Percentiles rank a stretch among this genome's conserved stretches.
Evolutionary conservation across 495 filamentous ascomycete species (phyloP).

Genomic region (Aspergillus diversus): DNA sequence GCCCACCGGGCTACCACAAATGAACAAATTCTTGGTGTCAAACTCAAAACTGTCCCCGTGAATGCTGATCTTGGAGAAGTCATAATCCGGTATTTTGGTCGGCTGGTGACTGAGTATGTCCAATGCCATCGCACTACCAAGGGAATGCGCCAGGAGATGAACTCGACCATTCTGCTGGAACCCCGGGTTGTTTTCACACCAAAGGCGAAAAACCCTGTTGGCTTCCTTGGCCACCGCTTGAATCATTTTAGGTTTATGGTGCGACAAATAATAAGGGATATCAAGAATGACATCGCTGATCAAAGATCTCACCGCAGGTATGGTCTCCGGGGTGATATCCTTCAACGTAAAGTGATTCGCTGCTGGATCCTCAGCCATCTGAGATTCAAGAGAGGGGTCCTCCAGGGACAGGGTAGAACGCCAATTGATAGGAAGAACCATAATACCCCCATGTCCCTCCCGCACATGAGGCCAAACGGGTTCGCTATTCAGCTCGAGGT

Average conservation of each 20-base stretch:
- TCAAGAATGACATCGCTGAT: slow-evolving; percentile 98
- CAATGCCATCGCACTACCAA: slow-evolving; percentile 90
- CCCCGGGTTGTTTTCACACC: slow-evolving; percentile 88
- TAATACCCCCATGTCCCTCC: slow-evolving; percentile 68
- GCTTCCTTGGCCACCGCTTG: slow-evolving; percentile 87
- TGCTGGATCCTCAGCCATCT: slow-evolving; percentile 49
- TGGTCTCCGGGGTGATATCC: slow-evolving; percentile 89
- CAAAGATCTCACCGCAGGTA: slow-evolving; percentile 85
- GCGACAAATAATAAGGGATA: slow-evolving; percentile 94
- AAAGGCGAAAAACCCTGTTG: slow-evolving; percentile 89
- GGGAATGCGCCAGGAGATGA: slow-evolving; percentile 89
- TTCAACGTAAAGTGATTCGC: slow-evolving; percentile 74
- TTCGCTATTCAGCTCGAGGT: slow-evolving; percentile 77
- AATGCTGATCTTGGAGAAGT: slow-evolving; percentile 51
- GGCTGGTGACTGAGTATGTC: slow-evolving; percentile 91
- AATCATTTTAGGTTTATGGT: slow-evolving; percentile 94
- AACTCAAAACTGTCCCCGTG: slow-evolving; percentile 80
- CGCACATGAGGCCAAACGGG: slow-evolving; percentile 74
- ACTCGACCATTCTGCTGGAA: slow-evolving; percentile 82
- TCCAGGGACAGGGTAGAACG: slow-evolving; percentile 83
- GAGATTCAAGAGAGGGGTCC: slow-evolving; percentile 60
- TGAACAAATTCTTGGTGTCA: slow-evolving; percentile 84
- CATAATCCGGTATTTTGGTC: slow-evolving; percentile 61
- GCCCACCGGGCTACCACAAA: slow-evolving; percentile 87
- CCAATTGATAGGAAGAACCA: slow-evolving; percentile 88